phyloP scores from a whole-genome alignment of 371 early-diverging fungal species.

The Mortierella sp. region DNA sequence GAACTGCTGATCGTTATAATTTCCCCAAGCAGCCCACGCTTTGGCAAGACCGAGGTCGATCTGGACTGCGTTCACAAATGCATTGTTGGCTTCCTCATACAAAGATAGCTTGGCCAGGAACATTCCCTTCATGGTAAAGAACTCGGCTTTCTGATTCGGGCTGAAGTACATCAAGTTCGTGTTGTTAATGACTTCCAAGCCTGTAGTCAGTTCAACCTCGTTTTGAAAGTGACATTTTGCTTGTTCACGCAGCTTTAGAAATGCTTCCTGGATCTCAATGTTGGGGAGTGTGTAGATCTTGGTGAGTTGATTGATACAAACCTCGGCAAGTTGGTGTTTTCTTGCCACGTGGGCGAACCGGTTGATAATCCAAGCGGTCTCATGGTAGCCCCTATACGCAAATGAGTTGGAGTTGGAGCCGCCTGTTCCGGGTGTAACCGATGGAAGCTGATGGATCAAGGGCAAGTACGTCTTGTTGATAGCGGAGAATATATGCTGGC shows the following conservation, averaged over 20 bases:
- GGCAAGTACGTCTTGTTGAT: slow-evolving; percentile 96
- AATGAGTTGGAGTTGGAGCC: slow-evolving; percentile 79
- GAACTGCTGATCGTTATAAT: slow-evolving; percentile 94
- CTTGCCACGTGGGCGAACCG: slow-evolving; percentile 99
- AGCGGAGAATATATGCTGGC: slow-evolving; percentile 96
- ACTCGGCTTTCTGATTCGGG: slow-evolving; percentile 96
- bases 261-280: slow-evolving; percentile 99
- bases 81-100: slow-evolving; percentile 92
- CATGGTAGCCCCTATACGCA: slow-evolving; percentile 98
- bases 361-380: slow-evolving; percentile 99
- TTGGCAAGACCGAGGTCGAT: slow-evolving; percentile 90
- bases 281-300: slow-evolving; percentile 99
- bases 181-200: slow-evolving; percentile 98
- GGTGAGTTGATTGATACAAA: slow-evolving; percentile 92
- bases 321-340: slow-evolving; percentile 94
- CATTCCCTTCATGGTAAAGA: slow-evolving; percentile 95
- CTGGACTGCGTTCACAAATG: slow-evolving; percentile 95
- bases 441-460: slow-evolving; percentile 77
- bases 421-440: slow-evolving; percentile 60
- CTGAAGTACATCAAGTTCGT: slow-evolving; percentile 98
- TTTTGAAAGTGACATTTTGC: slow-evolving; percentile 97
- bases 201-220: slow-evolving; percentile 88
- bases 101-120: slow-evolving; percentile 91
- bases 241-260: slow-evolving; percentile 97
- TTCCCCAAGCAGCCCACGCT: slow-evolving; percentile 99